A percentile compares a stretch with the other conserved stretches of the same genome.
phyloP scores from a whole-genome alignment of 2,329 filamentous ascomycete genomes.

The Phyllosticta capitalensis region DNA sequence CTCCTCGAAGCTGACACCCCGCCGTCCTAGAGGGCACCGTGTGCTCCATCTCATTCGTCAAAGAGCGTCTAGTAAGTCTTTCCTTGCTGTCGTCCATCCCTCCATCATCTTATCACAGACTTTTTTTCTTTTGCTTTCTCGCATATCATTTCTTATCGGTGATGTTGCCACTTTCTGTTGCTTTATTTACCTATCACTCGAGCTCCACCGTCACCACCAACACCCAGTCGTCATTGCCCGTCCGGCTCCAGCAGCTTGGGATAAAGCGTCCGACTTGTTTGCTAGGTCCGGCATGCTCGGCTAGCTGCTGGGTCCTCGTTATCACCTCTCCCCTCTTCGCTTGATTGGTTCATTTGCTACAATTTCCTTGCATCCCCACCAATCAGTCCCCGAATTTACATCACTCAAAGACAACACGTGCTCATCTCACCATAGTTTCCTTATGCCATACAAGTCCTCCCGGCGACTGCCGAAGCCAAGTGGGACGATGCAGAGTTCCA shows the following conservation, averaged over 20 bases:
- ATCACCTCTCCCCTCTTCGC: not conserved
- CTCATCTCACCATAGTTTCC: slow-evolving; percentile 51
- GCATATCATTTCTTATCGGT: not conserved
- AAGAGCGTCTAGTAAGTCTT: slow-evolving; percentile 65
- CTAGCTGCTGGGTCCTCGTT: not conserved
- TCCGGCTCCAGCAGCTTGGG: not conserved
- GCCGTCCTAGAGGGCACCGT: slow-evolving; percentile 62
- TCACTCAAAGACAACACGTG: not conserved
- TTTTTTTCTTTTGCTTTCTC: slow-evolving; percentile 12
- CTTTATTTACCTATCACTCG: not conserved
- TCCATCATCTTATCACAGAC: slow-evolving; percentile 3
- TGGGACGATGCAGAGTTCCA: slow-evolving; percentile 59
- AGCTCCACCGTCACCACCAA: too few relatives aligned
- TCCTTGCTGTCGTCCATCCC: slow-evolving; percentile 15
- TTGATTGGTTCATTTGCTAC: not conserved
- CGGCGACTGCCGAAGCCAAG: slow-evolving; percentile 51
- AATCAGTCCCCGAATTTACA: not conserved
- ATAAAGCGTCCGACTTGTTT: not conserved
- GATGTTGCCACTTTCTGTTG: too few relatives aligned
- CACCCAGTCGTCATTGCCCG: not conserved
- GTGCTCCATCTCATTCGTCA: slow-evolving; percentile 76
- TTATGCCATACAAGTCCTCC: slow-evolving; percentile 60
- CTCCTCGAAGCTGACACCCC: slow-evolving; percentile 10
- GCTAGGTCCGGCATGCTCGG: not conserved
- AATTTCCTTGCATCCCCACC: not conserved